Evolutionary conservation across 2,329 filamentous ascomycete genomes (phyloP).

Genomic region (Incumbomyces delicatus): DNA sequence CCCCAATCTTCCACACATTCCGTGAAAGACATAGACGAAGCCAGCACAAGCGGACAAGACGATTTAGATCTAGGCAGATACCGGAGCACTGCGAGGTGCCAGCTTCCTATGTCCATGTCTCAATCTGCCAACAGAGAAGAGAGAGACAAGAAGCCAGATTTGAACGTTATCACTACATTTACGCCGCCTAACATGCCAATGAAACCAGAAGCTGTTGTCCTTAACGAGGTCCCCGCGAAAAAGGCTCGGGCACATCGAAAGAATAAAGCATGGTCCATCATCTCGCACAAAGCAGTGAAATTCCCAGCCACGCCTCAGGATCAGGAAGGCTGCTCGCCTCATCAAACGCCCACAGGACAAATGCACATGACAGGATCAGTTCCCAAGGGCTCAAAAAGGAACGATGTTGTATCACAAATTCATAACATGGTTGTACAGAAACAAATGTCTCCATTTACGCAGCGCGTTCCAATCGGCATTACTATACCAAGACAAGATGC

Average conservation of each 20-base stretch:
- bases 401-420: conserved; percentile 11
- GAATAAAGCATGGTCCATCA: conserved; percentile 3
- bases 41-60: conserved; percentile 15
- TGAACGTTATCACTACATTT: conserved; percentile 37
- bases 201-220: conserved; percentile 11
- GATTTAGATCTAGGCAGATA: conserved; percentile 21
- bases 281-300: conserved; percentile 2
- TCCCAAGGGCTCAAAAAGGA: conserved; percentile 14
- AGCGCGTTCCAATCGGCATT: conserved; percentile 38
- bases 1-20: background rate
- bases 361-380: conserved; percentile 8
- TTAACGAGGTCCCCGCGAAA: conserved; percentile 16
- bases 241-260: conserved; percentile 12
- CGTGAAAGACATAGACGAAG: conserved; percentile 6
- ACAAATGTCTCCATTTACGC: conserved; percentile 35
- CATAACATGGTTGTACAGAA: conserved; percentile 9
- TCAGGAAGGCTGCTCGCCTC: background rate
- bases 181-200: conserved; percentile 11
- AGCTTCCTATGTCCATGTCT: background rate
- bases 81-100: conserved; percentile 9
- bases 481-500: conserved; percentile 30
- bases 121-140: background rate
- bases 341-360: background rate
- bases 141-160: conserved; percentile 22
- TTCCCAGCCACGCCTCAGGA: background rate